Conservation (phyloP, 2,329 filamentous ascomycete genomes). For the Fusarium humuli region DNA sequence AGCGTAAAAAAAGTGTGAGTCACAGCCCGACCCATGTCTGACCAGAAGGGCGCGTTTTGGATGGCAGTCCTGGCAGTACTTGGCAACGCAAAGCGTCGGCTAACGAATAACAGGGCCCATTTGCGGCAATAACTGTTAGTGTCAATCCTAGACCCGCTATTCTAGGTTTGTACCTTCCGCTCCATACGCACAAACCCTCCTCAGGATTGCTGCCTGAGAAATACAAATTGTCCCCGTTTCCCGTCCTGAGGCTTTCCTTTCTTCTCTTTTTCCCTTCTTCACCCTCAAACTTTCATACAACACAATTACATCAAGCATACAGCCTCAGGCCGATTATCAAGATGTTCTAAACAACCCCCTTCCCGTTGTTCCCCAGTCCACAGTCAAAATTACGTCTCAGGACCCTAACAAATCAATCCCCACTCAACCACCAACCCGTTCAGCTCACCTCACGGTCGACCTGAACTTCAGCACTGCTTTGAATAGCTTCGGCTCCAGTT, state of each 20-base stretch:
- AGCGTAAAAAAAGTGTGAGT: conserved; percentile 51
- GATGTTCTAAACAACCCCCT: conserved; percentile 68
- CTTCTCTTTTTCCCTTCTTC: conserved; percentile 52
- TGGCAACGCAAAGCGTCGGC: conserved; percentile 8
- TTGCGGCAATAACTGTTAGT: conserved; percentile 23
- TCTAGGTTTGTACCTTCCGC: conserved; percentile 28
- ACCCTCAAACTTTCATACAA: conserved; percentile 51
- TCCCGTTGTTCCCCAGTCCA: conserved; percentile 52
- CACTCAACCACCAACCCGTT: conserved; percentile 57
- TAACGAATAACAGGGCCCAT: conserved; percentile 13
- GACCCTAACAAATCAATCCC: conserved; percentile 56
- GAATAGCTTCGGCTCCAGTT: conserved; percentile 68
- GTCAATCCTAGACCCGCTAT: conserved; percentile 36
- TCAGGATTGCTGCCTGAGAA: conserved; percentile 59
- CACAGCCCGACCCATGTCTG: conserved; percentile 49
- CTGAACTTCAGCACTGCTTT: conserved; percentile 76
- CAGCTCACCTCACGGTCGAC: conserved; percentile 69
- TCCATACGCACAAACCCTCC: conserved; percentile 38
- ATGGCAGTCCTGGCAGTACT: conserved; percentile 24
- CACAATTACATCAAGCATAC: conserved; percentile 43
- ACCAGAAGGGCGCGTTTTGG: conserved; percentile 42
- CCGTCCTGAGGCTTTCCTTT: conserved; percentile 43
- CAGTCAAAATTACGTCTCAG: conserved; percentile 67
- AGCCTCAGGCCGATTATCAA: conserved; percentile 59
- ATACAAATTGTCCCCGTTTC: conserved; percentile 56